Evolutionary conservation across 495 filamentous ascomycete genomes (phyloP).

Genomic region (Penicillium parvum): DNA sequence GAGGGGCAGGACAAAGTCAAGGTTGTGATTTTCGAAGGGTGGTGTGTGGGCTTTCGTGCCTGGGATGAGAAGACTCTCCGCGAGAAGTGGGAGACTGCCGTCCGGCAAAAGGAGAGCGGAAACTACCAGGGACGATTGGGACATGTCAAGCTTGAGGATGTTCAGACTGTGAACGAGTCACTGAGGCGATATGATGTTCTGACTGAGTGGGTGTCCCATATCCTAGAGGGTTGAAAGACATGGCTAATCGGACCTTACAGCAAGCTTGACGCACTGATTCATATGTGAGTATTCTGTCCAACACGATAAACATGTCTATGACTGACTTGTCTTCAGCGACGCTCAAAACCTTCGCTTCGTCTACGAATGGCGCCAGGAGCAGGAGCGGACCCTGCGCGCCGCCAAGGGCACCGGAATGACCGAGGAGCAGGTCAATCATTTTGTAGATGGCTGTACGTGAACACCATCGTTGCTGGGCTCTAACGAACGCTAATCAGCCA

Average conservation of each 20-base stretch:
- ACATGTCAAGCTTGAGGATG: conserved; percentile 59
- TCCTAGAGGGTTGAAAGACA: background rate
- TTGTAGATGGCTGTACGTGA: conserved; percentile 64
- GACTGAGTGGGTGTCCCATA: conserved; percentile 49
- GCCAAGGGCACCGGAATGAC: conserved; percentile 74
- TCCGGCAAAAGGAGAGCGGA: conserved; percentile 37
- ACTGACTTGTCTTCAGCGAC: conserved; percentile 48
- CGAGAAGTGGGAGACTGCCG: conserved; percentile 53
- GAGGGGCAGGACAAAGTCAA: conserved; percentile 49
- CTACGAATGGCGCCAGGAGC: conserved; percentile 83
- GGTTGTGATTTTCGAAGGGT: conserved; percentile 81
- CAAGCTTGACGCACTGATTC: conserved; percentile 74
- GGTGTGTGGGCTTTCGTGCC: conserved; percentile 81
- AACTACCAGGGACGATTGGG: conserved; percentile 47
- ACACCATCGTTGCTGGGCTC: background rate
- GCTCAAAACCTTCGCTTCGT: conserved; percentile 71
- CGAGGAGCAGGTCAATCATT: conserved; percentile 59
- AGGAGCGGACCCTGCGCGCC: conserved; percentile 65
- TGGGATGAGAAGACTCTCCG: conserved; percentile 52
- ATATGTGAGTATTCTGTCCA: conserved; percentile 53
- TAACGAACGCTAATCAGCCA: background rate
- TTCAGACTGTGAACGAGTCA: conserved; percentile 67
- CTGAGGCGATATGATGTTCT: conserved; percentile 67
- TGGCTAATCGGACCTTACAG: conserved; percentile 31
- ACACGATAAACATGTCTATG: background rate